phyloP scores from a whole-genome alignment of 192 early-diverging fungal species.

The Backusella australiensis region DNA sequence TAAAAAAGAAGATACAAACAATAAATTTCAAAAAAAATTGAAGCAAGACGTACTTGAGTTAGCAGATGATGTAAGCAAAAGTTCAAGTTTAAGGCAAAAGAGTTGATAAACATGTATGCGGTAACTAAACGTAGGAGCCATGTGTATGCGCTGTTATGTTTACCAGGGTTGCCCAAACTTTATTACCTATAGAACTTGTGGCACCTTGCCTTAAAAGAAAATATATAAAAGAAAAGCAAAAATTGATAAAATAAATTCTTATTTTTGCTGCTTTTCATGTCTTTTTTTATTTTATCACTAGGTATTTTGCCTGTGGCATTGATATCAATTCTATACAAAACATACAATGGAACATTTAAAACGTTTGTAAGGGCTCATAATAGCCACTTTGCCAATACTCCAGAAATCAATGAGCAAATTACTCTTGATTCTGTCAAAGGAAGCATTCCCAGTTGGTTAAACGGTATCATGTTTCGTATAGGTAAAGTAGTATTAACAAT shows the following conservation, averaged over 20 bases:
- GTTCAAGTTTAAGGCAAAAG: neutral
- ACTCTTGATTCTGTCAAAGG: conserved; percentile 35
- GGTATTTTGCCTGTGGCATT: neutral
- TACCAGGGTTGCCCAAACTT: no score
- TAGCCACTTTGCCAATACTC: conserved; percentile 19
- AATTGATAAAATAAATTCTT: no score
- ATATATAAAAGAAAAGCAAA: no score
- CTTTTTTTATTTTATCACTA: neutral
- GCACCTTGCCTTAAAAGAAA: no score
- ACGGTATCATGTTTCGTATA: conserved; percentile 46
- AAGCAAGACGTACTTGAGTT: no score
- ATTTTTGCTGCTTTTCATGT: neutral
- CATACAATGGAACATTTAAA: neutral
- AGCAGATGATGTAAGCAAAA: neutral
- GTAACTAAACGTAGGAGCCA: no score
- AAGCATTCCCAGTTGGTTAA: conserved; percentile 47
- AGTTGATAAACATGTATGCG: no score
- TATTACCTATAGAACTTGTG: no score
- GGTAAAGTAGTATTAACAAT: conserved; percentile 23
- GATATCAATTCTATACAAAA: neutral
- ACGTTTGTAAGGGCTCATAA: neutral
- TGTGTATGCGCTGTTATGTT: no score
- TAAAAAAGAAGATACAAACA: no score
- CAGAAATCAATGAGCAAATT: conserved; percentile 35
- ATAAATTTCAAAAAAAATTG: no score